Base-by-base conservation (phyloP, 352 stramenopile genomes). In the Phytophthora cryptogea region DNA sequence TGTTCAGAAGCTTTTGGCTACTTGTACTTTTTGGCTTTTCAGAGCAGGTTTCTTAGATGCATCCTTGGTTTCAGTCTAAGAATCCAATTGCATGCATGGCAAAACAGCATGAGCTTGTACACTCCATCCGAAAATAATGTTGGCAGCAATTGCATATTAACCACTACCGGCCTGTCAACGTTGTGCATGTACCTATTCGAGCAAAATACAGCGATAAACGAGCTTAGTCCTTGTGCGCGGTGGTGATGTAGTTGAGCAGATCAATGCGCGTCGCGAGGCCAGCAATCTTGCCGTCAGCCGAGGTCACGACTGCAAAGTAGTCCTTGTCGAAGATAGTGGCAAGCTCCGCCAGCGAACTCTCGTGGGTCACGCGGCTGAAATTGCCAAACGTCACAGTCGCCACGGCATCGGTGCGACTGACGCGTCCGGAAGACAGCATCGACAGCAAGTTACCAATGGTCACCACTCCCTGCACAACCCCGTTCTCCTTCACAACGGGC, bases 231-330 rank as follows among this genome's bases (percentile, higher is more conserved):
- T 65, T 54, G 51, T 57, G 48, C 5, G 53, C 58, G 36, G 44
- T 77, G 8, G 90, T 94, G 68, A 98, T 97, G 80, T 94, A 98
- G 68, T 97, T 97, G 59, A 99, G 79, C 54, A 99, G 74, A 73
- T 99, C 96, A 74, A 99, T 98, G 20, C 96, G 76, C 52, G 93
- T 98, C 30, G 97, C 95, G 45, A 99, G 92, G 23, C 94, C 94
- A 43, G 84, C 90, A 56, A 98, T 86, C 57, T 83, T 78, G 45
- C 70, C 71, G 53, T 87, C 83, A 17, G 70, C 77, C n/a, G 74
- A 69, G 23, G 79, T 86, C 32, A 98, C 89, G 45, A 98, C 76
- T 10, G 88, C 92, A 68, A 97, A 99, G 56, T 97, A 95, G 64
- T 98, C 93, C 67, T 96, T 94, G 83, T 99, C 95, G 59, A 99